A percentile compares a stretch with the other conserved stretches of the same genome.
These are phyloP conservation scores for Leccinum disarticulatum DNA, from an alignment of 768 basidiomycete species.

Conservation along the genomic window DNA sequence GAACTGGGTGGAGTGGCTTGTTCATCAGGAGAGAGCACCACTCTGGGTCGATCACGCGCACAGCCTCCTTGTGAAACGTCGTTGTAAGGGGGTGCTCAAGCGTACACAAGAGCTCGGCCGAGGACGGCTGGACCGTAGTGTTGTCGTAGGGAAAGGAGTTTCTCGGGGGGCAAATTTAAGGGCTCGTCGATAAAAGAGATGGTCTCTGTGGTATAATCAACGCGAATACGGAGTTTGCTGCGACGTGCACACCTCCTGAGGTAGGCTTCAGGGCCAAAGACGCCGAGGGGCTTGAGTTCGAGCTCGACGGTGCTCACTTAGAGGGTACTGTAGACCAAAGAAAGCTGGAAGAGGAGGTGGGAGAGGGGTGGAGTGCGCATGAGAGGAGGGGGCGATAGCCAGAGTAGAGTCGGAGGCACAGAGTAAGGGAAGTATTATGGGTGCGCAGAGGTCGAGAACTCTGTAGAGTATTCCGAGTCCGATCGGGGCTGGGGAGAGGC, in stretches of 20 bases:
- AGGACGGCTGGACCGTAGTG: no score
- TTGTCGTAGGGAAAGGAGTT: no score
- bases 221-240: constrained; percentile 80
- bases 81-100: no score
- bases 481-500: neutral
- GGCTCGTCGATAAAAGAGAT: constrained; percentile 56
- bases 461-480: constrained; percentile 56
- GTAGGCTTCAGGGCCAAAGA: constrained; percentile 74
- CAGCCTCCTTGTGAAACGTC: no score
- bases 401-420: constrained; percentile 33
- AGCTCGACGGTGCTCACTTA: constrained; percentile 69
- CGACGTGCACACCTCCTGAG: constrained; percentile 89
- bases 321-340: constrained; percentile 89
- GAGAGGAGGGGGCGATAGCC: constrained; percentile 89
- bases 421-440: no score
- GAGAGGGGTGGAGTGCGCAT: constrained; percentile 77
- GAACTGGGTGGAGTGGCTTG: no score
- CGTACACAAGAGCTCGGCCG: no score
- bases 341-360: constrained; percentile 85
- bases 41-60: no score
- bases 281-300: constrained; percentile 68
- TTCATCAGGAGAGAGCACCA: no score
- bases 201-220: constrained; percentile 85
- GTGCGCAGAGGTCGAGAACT: constrained; percentile 81
- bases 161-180: no score